phyloP scores from a whole-genome alignment of 805 yeast genomes.

The Millerozyma acaciae region DNA sequence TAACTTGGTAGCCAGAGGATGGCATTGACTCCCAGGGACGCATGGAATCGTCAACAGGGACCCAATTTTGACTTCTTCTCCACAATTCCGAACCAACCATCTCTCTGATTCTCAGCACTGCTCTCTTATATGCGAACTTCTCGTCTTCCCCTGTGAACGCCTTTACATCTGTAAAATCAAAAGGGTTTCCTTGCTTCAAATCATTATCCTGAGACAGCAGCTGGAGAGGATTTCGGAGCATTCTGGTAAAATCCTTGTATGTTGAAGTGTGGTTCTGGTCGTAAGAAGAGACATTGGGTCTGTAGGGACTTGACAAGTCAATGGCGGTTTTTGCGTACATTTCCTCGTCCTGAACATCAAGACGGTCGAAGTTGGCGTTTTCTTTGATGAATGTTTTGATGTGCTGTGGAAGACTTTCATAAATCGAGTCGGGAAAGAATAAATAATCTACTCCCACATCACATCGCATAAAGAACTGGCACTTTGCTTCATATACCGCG shows the following conservation, averaged over 20 bases:
- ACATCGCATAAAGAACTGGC: constrained; percentile 52
- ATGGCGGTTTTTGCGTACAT: constrained; percentile 63
- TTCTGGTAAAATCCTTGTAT: constrained; percentile 35
- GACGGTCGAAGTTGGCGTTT: constrained; percentile 26
- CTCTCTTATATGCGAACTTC: constrained; percentile 67
- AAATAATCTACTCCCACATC: constrained; percentile 48
- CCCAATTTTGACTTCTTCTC: constrained; percentile 50
- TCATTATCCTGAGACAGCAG: constrained; percentile 3
- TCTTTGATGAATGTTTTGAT: constrained; percentile 13
- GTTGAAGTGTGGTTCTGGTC: constrained; percentile 41
- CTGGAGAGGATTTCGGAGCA: constrained; percentile 12
- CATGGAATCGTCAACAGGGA: constrained; percentile 47
- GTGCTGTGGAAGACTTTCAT: constrained; percentile 9
- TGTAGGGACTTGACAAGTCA: constrained; percentile 58
- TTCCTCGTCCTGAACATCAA: constrained; percentile 59
- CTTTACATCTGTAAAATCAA: constrained; percentile 42
- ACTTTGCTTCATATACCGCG: constrained; percentile 65
- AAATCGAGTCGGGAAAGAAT: constrained; percentile 54
- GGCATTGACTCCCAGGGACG: constrained; percentile 50
- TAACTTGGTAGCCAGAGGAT: neutral
- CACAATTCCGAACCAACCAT: constrained; percentile 53
- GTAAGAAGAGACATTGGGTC: constrained; percentile 67
- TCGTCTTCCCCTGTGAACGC: constrained; percentile 78
- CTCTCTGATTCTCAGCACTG: constrained; percentile 60
- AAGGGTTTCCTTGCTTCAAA: constrained; percentile 1